Evolutionary conservation across 495 filamentous ascomycete genomes (phyloP).

Genomic region (Chaetomium fimeti): DNA sequence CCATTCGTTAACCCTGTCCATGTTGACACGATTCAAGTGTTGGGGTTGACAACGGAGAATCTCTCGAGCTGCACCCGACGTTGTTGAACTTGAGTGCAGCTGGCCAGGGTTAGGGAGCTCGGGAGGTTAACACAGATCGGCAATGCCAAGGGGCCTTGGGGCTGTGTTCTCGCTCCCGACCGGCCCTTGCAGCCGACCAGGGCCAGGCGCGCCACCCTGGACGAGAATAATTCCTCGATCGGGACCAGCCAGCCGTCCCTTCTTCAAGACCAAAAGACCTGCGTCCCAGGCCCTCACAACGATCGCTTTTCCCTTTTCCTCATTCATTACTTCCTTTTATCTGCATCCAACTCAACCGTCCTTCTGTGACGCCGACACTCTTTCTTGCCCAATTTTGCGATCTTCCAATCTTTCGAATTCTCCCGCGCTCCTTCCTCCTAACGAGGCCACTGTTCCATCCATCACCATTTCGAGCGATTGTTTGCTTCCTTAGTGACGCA

Average conservation of each 20-base stretch:
- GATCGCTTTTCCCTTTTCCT: constrained; percentile 5
- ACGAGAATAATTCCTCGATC: constrained; percentile 19
- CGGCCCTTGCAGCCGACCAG: constrained; percentile 15
- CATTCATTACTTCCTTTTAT: constrained; percentile 11
- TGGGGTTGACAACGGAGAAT: not conserved
- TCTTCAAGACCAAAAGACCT: constrained; percentile 16
- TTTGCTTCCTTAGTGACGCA: constrained; percentile 20
- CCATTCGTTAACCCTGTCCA: not conserved
- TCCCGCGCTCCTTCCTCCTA: constrained; percentile 9
- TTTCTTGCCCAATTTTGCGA: not conserved
- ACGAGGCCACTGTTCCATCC: constrained; percentile 6
- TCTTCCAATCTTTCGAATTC: not conserved
- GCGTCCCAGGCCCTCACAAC: not conserved
- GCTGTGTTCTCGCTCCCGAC: constrained; percentile 19
- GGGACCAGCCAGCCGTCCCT: constrained; percentile 3
- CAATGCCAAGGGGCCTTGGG: constrained; percentile 10
- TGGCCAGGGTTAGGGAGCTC: constrained; percentile 1
- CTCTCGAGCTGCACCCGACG: too few relatives aligned
- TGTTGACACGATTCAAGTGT: not conserved
- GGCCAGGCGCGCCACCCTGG: constrained; percentile 6
- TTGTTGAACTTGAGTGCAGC: not conserved
- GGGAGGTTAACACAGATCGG: constrained; percentile 12
- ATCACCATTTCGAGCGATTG: not conserved
- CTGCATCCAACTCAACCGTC: constrained; percentile 26
- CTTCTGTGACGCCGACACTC: constrained; percentile 23